Evolutionary conservation across 192 early-diverging fungal species (phyloP), one percentile per base, ranked within the genome.

Genomic region (Coemansia sp.): DNA sequence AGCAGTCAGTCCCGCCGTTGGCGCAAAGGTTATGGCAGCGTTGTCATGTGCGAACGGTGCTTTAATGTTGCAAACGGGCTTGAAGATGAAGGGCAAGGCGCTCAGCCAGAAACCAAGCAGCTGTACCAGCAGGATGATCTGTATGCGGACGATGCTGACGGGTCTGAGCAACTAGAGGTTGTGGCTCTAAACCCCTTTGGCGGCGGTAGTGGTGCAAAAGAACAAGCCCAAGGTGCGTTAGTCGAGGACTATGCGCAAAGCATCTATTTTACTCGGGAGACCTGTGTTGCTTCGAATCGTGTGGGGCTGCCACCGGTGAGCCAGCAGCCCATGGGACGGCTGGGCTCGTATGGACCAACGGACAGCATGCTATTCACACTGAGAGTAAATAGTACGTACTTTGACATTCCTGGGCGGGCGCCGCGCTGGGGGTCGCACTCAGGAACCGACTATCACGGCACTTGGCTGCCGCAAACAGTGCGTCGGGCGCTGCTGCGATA

Each of bases 391-490:
- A 88, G 87, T 1, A 88, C 91, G 3, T 97, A 93, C 70, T 96
- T 89, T 83, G 95, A 97, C 71, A 94, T 97, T 46, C 90, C 92
- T n/a, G 91, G 89, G 9, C 81, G 94, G 21, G 94, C 95, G 0
- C 94, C 95, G 21, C 84, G 94, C 56, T 97, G 95, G 92, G 92
- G 88, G 4, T 88, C 91, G n/a, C 92, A 94, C 78, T 92, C 91
- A 26, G 94, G 93, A n/a, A 88, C 90, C 12, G 94, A 96, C 72
- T 96, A 96, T 65, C 94, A 94, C 67, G 94, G 94, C 51, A 94
- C 94, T 5, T 97, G 95, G 95, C 84, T 97, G 18, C 95, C 95
- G 22, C 95, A 97, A 68, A 90, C 94, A 16, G 92, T 94, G 18
- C 82, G 94, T 32, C 87, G 91, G 36, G 89, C 90, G 4, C 69